Conservation (phyloP, 2,329 filamentous ascomycete genomes). For the Neobulgaria alba region DNA sequence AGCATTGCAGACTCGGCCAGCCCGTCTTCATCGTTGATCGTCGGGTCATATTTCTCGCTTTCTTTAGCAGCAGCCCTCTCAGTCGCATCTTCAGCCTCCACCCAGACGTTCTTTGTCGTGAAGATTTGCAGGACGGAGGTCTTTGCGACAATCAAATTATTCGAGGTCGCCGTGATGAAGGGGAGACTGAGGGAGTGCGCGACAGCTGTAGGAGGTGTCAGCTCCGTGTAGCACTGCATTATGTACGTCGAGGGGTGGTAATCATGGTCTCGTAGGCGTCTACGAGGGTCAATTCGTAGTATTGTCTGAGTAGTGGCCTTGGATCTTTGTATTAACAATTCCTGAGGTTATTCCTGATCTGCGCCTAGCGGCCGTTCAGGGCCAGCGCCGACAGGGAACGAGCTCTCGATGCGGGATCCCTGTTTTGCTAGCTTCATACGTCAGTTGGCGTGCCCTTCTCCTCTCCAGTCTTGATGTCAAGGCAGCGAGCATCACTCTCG, state of each 20-base stretch:
- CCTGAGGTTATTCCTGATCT: no score
- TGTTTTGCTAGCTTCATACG: slow-evolving; percentile 13
- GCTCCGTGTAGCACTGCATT: slow-evolving; percentile 98
- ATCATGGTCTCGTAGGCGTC: slow-evolving; percentile 10
- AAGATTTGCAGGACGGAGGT: slow-evolving; percentile 92
- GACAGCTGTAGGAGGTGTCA: slow-evolving; percentile 89
- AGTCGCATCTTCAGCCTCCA: slow-evolving; percentile 40
- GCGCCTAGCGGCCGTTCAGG: no score
- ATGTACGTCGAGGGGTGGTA: slow-evolving; percentile 13
- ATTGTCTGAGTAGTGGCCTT: no score
- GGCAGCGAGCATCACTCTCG: no score
- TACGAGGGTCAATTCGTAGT: no score
- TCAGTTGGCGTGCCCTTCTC: no score
- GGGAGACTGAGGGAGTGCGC: slow-evolving; percentile 76
- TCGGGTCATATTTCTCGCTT: slow-evolving; percentile 41
- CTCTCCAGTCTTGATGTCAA: no score
- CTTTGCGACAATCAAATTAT: slow-evolving; percentile 85
- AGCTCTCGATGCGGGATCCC: slow-evolving; percentile 7
- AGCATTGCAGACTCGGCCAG: slow-evolving; percentile 56
- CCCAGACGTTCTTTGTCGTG: slow-evolving; percentile 56
- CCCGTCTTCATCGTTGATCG: slow-evolving; percentile 47
- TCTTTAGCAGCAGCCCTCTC: slow-evolving; percentile 31
- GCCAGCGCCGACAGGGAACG: slow-evolving; percentile 6
- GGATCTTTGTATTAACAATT: neutral
- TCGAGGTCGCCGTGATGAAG: slow-evolving; percentile 65